phyloP scores from a whole-genome alignment of 2,329 filamentous ascomycete genomes.

The Chrysoporthe deuterocubensis region DNA sequence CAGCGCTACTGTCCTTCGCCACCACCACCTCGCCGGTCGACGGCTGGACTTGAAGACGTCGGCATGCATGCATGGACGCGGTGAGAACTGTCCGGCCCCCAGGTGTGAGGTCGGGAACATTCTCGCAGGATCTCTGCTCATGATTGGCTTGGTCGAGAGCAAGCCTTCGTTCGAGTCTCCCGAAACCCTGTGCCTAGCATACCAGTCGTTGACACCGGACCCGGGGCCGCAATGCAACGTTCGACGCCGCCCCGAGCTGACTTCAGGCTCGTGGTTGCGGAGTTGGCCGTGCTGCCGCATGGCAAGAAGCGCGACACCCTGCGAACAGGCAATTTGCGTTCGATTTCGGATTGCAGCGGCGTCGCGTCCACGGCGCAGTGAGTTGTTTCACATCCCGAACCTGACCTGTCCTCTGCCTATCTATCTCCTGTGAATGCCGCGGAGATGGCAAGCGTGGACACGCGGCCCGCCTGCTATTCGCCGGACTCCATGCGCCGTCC shows the following conservation, averaged over 20 bases:
- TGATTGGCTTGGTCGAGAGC: neutral
- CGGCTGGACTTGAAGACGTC: neutral
- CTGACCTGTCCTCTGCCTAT: neutral
- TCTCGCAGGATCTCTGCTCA: neutral
- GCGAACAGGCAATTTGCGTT: neutral
- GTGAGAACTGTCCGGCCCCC: neutral
- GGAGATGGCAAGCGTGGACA: neutral
- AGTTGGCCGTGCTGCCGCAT: neutral
- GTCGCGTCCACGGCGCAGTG: neutral
- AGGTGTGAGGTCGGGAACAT: neutral
- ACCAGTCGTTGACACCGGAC: neutral
- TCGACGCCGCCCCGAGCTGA: neutral
- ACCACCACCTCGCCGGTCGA: neutral
- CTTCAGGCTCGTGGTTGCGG: neutral
- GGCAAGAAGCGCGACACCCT: neutral
- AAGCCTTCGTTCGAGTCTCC: neutral
- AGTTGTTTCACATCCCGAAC: neutral
- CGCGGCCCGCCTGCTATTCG: slow-evolving; percentile 8
- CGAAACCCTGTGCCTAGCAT: neutral
- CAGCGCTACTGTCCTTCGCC: slow-evolving; percentile 1
- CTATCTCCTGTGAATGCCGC: slow-evolving; percentile 6
- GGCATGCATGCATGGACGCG: slow-evolving; percentile 2
- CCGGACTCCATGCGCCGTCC: neutral
- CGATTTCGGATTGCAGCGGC: neutral
- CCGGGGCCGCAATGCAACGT: neutral